These are phyloP conservation scores for Zanthoxylum bungeanum DNA, from an alignment of 345 rosid species.

Conservation along the genomic window DNA sequence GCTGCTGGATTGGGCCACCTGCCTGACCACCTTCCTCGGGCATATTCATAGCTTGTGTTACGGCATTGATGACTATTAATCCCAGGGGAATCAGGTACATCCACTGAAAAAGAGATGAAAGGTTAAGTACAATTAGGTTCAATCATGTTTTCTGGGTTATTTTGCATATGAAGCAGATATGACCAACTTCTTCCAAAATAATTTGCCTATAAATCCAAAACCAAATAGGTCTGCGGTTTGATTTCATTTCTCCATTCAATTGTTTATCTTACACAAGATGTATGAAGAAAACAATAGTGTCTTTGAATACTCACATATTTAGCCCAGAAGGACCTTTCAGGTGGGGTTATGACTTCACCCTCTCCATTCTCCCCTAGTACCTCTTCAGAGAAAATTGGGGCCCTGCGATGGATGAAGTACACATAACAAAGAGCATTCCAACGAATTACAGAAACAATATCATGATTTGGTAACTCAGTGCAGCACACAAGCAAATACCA, in stretches of 20 bases:
- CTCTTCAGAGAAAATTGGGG: constrained; percentile 76
- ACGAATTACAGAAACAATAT: not conserved
- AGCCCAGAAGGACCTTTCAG: constrained; percentile 92
- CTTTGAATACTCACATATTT: constrained; percentile 68
- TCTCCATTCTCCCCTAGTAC: constrained; percentile 56
- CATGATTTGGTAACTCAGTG: not conserved
- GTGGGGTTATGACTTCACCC: constrained; percentile 58
- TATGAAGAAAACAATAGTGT: not conserved
- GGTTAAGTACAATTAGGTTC: not conserved
- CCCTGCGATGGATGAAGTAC: constrained; percentile 34
- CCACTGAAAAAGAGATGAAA: constrained; percentile 54
- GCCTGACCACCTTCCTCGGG: constrained; percentile 67
- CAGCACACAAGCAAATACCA: not conserved
- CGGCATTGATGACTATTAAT: constrained; percentile 80
- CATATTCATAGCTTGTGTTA: constrained; percentile 91
- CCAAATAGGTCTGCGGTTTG: not conserved
- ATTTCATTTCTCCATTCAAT: not conserved
- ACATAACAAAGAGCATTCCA: not conserved
- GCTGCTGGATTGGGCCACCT: constrained; percentile 40
- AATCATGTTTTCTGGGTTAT: not conserved
- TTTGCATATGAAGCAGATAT: not conserved
- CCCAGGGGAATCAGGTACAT: constrained; percentile 94
- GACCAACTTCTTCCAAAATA: not conserved
- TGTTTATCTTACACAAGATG: not conserved
- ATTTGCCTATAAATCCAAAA: not conserved